Base-by-base conservation (phyloP, 305 asterid species). In the Solanum hybrid region DNA sequence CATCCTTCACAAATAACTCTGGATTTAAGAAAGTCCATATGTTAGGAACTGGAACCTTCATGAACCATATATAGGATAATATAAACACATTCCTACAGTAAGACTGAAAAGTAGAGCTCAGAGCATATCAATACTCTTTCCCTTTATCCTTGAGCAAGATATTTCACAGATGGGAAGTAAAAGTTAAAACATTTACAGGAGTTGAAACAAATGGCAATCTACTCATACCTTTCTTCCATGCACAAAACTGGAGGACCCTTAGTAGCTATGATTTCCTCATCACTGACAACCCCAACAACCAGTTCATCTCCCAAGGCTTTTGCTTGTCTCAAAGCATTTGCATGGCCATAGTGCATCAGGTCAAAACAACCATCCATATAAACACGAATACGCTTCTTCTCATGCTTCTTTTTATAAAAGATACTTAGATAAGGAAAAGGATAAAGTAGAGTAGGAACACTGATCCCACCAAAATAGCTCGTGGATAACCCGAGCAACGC, bases 291-390 rank as follows among this genome's bases (percentile, higher is more conserved):
- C 88, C 99, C 99, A 88, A 97, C 98, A 72, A 97, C 94, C 93
- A 97, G 92, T 92, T 95, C 98, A 93, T 97, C 98, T 51, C 98
- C 98, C 93, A 96, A 89, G 5, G 95, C 96, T 92, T 96, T 97
- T 4, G 99, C 99, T 93, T 97, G 99, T 90, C 99, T 94, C 94
- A 97, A 89, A 26, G 99, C 99, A 90, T 96, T 96, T 65, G 99
- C 99, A 89, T 97, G 99, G 89, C 99, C 98, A 87, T 97, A 97
- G 92, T 97, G 99, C 99, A 97, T 97, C 41, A 97, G 95, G 92
- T 97, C 99, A 90, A 96, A 97, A 89, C 99, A 97, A 61, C 99
- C 99, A 93, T 97, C 99, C 98, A 97, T 96, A 90, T 96, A 97
- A 79, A 97, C 99, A 90, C 98, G 99, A 61, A 95, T 90, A 26